Conservation (phyloP, 1,139 yeast species). For the Yamadazyma atlantica region DNA sequence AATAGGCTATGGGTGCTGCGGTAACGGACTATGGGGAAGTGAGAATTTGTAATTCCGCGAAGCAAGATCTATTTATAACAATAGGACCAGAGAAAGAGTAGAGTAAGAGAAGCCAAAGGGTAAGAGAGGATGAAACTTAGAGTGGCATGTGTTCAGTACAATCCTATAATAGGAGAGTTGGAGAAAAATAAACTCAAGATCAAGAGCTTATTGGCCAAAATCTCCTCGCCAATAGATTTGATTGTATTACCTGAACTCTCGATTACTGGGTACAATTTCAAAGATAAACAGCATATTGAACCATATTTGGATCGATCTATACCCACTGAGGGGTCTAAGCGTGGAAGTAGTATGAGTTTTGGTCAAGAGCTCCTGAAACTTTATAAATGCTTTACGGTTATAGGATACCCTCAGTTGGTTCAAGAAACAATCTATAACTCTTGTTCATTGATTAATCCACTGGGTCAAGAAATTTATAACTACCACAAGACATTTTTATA, state of each 20-base stretch:
- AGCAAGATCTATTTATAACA: too few species aligned
- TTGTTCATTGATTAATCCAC: conserved; percentile 61
- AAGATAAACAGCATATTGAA: conserved; percentile 46
- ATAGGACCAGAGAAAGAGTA: too few species aligned
- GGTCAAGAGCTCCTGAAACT: conserved; percentile 54
- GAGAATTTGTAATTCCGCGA: background rate
- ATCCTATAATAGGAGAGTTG: conserved; percentile 62
- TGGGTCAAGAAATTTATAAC: conserved; percentile 60
- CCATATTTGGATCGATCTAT: conserved; percentile 53
- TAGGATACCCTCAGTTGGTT: conserved; percentile 76
- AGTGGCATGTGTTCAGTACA: conserved; percentile 69
- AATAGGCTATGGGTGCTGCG: background rate
- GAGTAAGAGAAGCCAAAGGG: too few species aligned
- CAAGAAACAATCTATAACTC: conserved; percentile 59
- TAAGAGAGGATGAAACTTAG: conserved; percentile 36
- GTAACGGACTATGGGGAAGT: background rate
- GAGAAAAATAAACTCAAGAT: conserved; percentile 56
- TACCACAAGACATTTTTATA: conserved; percentile 80
- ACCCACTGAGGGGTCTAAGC: background rate
- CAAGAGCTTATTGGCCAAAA: conserved; percentile 30
- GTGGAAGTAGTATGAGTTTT: conserved; percentile 46
- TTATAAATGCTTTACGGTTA: conserved; percentile 64
- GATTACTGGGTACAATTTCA: conserved; percentile 80
- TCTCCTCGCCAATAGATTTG: conserved; percentile 47
- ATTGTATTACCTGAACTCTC: conserved; percentile 83